Evolutionary conservation across 768 basidiomycete genomes (phyloP).

Genomic region (Pleurotus ostreatus): DNA sequence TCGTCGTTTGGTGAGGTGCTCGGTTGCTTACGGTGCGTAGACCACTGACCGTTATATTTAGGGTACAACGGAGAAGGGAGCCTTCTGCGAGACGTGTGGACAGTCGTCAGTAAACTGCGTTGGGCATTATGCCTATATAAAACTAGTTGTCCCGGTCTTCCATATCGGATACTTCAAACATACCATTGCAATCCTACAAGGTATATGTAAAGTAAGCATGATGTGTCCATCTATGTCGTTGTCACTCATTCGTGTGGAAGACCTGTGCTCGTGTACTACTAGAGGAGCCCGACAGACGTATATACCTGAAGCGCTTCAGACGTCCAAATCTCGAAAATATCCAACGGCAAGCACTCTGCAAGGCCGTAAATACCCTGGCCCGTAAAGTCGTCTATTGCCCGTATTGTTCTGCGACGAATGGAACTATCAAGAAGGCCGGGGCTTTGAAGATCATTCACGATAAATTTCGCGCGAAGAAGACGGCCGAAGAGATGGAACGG

Average conservation of each 20-base stretch:
- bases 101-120: conserved; percentile 91
- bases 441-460: conserved; percentile 96
- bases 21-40: neutral
- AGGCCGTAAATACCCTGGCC: conserved; percentile 80
- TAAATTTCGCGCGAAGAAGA: conserved; percentile 94
- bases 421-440: conserved; percentile 93
- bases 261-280: conserved; percentile 91
- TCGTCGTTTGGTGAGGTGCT: conserved; percentile 66
- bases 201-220: conserved; percentile 85
- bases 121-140: conserved; percentile 98
- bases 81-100: conserved; percentile 94
- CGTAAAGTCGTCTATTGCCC: conserved; percentile 92
- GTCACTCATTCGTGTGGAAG: conserved; percentile 28
- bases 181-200: conserved; percentile 87
- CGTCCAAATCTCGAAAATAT: conserved; percentile 89
- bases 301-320: conserved; percentile 87
- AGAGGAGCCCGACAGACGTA: conserved; percentile 80
- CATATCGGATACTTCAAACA: conserved; percentile 99
- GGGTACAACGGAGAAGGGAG: conserved; percentile 93
- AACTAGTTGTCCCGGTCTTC: conserved; percentile 93
- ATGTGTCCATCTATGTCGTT: neutral
- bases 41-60: conserved; percentile 23
- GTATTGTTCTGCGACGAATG: conserved; percentile 90
- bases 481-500: conserved; percentile 81
- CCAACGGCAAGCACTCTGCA: conserved; percentile 75